Evolutionary conservation across 768 basidiomycete genomes (phyloP).

Genomic region (Exidia glandulosa): DNA sequence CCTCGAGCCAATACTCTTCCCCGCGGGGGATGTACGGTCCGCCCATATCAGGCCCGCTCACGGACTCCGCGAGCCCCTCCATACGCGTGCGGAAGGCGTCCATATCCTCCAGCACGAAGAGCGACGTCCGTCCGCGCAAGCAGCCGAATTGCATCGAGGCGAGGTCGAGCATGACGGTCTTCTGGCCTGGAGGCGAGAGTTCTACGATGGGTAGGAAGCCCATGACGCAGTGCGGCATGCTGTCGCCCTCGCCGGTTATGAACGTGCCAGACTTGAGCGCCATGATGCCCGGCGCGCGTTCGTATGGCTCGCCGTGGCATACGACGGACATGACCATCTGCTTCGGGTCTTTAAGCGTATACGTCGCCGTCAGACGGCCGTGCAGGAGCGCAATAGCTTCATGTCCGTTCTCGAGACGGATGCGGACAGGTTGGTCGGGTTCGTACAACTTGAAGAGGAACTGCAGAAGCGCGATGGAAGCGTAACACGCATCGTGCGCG

Average conservation of each 20-base stretch:
- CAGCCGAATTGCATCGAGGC: conserved; percentile 16
- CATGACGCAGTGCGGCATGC: conserved; percentile 10
- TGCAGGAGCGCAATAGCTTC: conserved; percentile 5
- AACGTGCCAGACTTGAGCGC: not conserved
- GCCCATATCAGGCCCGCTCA: not conserved
- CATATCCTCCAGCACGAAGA: conserved; percentile 9
- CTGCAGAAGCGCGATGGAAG: conserved; percentile 9
- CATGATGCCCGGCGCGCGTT: no score
- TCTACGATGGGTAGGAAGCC: conserved; percentile 1
- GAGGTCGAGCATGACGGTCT: conserved; percentile 5
- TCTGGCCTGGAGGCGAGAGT: not conserved
- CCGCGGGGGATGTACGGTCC: not conserved
- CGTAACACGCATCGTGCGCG: conserved; percentile 13
- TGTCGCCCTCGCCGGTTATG: conserved; percentile 5
- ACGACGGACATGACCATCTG: conserved; percentile 4
- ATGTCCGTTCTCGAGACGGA: conserved; percentile 4
- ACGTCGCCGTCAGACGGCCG: conserved; percentile 7
- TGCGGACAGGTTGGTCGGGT: not conserved
- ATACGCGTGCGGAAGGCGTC: conserved; percentile 2
- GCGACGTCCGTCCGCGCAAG: conserved; percentile 4
- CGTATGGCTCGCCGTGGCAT: not conserved
- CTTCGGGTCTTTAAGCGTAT: conserved; percentile 4
- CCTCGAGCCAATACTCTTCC: conserved; percentile 6
- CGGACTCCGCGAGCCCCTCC: not conserved
- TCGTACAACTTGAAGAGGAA: conserved; percentile 12